Conservation (phyloP, 495 filamentous ascomycete genomes). For the Aspergillus taichungensis region DNA sequence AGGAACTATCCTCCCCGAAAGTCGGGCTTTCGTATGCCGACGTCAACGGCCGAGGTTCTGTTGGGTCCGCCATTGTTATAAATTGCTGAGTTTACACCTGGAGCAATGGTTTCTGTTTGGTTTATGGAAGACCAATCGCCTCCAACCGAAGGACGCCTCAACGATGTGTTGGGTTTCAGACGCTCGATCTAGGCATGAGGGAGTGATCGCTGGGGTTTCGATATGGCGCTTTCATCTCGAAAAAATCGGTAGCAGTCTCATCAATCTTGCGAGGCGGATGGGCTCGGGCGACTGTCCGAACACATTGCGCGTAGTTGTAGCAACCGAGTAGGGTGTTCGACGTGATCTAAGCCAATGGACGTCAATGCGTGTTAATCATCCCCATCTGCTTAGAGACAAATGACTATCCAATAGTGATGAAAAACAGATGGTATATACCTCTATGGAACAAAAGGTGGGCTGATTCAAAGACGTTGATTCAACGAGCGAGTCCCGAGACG, state of each 20-base stretch:
- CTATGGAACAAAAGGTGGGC: no score
- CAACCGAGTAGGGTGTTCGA: neutral
- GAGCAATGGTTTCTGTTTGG: no score
- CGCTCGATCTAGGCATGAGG: slow-evolving; percentile 5
- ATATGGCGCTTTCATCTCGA: slow-evolving; percentile 13
- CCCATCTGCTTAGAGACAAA: no score
- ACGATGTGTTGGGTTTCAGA: slow-evolving; percentile 5
- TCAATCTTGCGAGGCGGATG: slow-evolving; percentile 5
- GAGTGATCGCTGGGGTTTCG: neutral
- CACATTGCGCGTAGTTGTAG: slow-evolving; percentile 9
- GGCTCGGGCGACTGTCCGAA: neutral
- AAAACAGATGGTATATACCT: no score
- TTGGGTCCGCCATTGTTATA: slow-evolving; percentile 32
- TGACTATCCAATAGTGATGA: no score
- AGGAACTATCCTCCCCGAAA: slow-evolving; percentile 75
- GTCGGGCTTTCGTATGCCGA: slow-evolving; percentile 80
- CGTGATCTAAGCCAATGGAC: no score
- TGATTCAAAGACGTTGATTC: no score
- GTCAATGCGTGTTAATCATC: no score
- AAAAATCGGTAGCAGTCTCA: neutral
- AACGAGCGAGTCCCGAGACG: no score
- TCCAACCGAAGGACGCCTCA: slow-evolving; percentile 2
- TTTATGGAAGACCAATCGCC: neutral
- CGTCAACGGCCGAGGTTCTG: slow-evolving; percentile 32
- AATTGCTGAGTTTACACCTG: neutral